These are phyloP conservation scores for Tilletiopsis washingtonensis DNA, from an alignment of 1,284 basidiomycete species.

Conservation along the genomic window DNA sequence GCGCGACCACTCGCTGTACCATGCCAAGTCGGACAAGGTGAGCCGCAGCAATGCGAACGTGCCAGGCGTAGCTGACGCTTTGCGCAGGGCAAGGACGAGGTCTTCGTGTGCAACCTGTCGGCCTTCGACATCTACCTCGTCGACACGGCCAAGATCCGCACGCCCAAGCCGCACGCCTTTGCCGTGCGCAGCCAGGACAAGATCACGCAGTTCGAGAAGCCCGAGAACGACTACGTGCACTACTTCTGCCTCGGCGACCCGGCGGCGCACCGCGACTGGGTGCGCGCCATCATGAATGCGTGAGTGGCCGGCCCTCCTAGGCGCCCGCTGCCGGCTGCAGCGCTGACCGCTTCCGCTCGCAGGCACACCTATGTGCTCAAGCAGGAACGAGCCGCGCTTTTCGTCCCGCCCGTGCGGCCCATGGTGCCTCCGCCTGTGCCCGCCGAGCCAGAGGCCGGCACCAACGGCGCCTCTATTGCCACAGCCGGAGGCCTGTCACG, in stretches of 20 bases:
- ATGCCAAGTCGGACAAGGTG: constrained; percentile 41
- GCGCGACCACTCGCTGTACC: constrained; percentile 38
- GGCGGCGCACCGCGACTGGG: constrained; percentile 42
- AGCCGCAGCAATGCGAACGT: background rate
- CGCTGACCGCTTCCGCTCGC: too few species aligned
- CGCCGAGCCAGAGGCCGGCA: too few species aligned
- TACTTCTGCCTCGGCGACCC: constrained; percentile 37
- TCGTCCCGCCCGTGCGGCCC: too few species aligned
- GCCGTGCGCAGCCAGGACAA: constrained; percentile 33
- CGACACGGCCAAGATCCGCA: constrained; percentile 21
- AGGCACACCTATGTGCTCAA: constrained; percentile 42
- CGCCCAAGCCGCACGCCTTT: constrained; percentile 38
- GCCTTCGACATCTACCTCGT: constrained; percentile 41
- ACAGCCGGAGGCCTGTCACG: too few species aligned
- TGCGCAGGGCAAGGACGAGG: constrained; percentile 35
- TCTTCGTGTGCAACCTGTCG: constrained; percentile 32
- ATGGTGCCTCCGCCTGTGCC: too few species aligned
- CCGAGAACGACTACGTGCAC: constrained; percentile 38
- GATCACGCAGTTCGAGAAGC: constrained; percentile 36
- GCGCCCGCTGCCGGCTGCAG: too few species aligned
- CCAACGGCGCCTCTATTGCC: background rate
- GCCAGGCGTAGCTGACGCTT: background rate
- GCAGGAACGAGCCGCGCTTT: constrained; percentile 38
- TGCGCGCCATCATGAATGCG: constrained; percentile 34
- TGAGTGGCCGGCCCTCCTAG: too few species aligned